A percentile compares a stretch with the other conserved stretches of the same genome.
These are phyloP conservation scores for Symbiodinium pilosum DNA, from an alignment of 73 alveolate genomes.

Conservation along the genomic window DNA sequence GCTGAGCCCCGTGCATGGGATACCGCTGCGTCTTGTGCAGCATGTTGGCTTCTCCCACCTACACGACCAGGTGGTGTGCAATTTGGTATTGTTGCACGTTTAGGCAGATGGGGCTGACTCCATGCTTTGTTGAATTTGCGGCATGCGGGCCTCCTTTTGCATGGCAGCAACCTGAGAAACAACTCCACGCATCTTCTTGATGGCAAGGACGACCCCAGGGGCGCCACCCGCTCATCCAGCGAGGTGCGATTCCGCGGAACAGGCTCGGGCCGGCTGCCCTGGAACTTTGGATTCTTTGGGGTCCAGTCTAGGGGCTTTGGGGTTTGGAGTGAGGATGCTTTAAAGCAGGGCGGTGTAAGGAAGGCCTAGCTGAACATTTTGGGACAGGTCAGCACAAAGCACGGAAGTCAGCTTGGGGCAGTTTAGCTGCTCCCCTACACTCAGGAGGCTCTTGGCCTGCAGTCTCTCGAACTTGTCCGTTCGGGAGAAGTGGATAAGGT, in stretches of 20 bases:
- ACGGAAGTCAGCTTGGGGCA: no score
- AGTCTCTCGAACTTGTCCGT: constrained; percentile 19
- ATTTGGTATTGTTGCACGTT: no score
- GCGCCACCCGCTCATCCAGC: constrained; percentile 3
- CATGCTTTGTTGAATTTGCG: no score
- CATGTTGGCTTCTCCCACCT: constrained; percentile 28
- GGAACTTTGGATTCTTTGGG: neutral
- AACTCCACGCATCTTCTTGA: neutral
- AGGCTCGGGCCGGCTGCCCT: constrained; percentile 27
- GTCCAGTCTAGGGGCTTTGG: neutral
- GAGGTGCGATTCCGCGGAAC: neutral
- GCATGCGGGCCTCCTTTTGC: neutral
- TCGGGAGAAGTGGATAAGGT: neutral
- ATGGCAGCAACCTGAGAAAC: constrained; percentile 4
- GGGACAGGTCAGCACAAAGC: no score
- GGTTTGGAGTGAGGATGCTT: no score
- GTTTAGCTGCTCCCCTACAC: no score
- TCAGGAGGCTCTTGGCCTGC: neutral
- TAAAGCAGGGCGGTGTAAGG: no score
- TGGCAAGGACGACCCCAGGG: neutral
- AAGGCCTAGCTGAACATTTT: no score
- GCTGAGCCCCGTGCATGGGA: neutral
- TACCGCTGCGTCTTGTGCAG: constrained; percentile 26
- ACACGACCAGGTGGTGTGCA: no score
- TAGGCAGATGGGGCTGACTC: neutral